Evolutionary conservation across 345 rosid genomes (phyloP), one percentile per base, ranked within the genome.

Genomic region (Acer saccharum): DNA sequence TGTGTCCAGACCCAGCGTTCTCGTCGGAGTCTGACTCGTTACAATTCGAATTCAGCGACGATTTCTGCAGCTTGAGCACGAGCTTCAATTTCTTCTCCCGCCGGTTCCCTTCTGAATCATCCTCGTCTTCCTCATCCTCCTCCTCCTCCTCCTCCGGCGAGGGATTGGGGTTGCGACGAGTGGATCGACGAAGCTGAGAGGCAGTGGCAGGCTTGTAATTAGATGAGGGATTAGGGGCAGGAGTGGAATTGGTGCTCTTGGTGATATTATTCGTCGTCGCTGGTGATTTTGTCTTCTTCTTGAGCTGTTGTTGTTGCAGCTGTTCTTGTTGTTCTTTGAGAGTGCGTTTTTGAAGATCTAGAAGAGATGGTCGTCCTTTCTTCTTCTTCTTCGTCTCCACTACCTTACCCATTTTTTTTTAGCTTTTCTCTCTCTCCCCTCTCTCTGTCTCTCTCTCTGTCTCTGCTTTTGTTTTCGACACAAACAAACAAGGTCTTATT

Each of bases 281-380:
- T 61, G 46, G 17, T 79, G 18, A 58, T 68, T n/a, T 57, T 70
- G 25, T 50, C 39, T 46, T 23, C 6, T 23, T 2, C 29, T 69
- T 35, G 12, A 27, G 20, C 14, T 39, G 72, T 17, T 79, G 68
- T 8, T 65, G 63, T 76, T 63, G 66, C 41, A 76, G 82, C 58
- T 75, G 78, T 68, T 74, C 43, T 1, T 83, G 84, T 52, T 87
- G 82, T 57, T 74, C 71, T 54, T 79, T 82, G 77, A 91, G 85
- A 72, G 74, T 84, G 66, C 95, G 89, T 66, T 84, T 89, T 65
- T 88, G 89, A 65, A 88, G 90, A 83, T 89, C 95, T 71, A 89
- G 58, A 1, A 89, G 92, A 69, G 95, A 89, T 18, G 93, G 95
- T 29, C 95, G 81, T 23, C 91, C 91, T 83, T 91, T 91, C 83